Evolutionary conservation across 2,329 filamentous ascomycete genomes (phyloP).

Genomic region (Botrytis fabae): DNA sequence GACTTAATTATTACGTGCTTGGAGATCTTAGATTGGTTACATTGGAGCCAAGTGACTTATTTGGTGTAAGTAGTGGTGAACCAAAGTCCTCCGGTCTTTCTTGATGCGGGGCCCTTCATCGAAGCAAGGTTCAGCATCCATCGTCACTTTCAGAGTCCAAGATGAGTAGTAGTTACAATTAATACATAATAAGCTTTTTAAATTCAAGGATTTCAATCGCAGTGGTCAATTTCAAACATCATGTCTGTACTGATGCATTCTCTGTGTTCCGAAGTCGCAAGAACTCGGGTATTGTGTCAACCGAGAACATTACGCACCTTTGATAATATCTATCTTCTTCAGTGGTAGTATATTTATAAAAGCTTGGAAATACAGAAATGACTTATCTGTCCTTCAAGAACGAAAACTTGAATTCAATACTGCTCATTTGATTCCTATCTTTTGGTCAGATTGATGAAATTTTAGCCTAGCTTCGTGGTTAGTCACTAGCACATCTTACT

Average conservation of each 20-base stretch:
- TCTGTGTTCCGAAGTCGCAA: background rate
- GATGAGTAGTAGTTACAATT: background rate
- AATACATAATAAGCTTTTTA: background rate
- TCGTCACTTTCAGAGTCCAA: background rate
- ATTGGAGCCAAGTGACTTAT: too few species aligned
- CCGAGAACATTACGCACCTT: background rate
- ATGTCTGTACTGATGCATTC: background rate
- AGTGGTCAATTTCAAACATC: background rate
- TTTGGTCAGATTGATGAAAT: background rate
- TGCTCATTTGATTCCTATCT: background rate
- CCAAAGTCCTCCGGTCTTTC: background rate
- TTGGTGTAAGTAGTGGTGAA: background rate
- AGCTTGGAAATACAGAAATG: background rate
- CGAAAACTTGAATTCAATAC: background rate
- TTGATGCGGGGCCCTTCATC: background rate
- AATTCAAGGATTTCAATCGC: background rate
- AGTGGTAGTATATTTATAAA: background rate
- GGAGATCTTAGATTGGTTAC: background rate
- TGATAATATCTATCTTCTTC: background rate
- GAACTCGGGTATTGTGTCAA: background rate
- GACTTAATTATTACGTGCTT: background rate
- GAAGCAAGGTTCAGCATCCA: background rate
- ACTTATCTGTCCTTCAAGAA: background rate
- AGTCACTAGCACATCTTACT: background rate
- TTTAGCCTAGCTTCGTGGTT: background rate